Evolutionary conservation across 2,329 filamentous ascomycete species (phyloP), one percentile per base, ranked within the genome.

Genomic region (Apiospora koreana): DNA sequence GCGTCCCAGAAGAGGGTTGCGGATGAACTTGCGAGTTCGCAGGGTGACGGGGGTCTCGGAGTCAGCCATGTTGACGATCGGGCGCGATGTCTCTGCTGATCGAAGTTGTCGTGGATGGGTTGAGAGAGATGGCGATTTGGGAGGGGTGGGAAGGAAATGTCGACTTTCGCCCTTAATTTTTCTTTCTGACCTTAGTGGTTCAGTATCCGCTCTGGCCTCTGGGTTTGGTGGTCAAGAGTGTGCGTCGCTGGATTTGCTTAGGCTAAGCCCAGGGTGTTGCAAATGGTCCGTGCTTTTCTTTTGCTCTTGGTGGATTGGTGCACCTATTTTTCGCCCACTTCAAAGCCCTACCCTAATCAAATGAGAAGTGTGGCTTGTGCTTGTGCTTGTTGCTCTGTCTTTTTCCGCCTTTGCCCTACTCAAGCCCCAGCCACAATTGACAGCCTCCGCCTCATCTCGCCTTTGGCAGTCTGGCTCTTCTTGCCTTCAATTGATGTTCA

Each of bases 1-100:
- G 86, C 95, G 93, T 85, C 93, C 94, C 84, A 99, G 92, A 83
- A 99, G 94, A 86, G 96, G 94, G 92, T 99, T 99, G 89, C 95
- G 94, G 88, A 98, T 97, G 93, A 99, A 99, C 91, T 98, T 98
- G 93, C 96, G 95, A 87, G 96, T 99, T 89, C 96, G 91, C 88
- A 95, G 87, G 81, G 92, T 94, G 84, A 94, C 92, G 83, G 92
- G 87, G 80, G 86, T 86, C 84, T 94, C 92, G 82, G 86, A 86
- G 87, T 95, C 93, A 87, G 95, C 93, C 95, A 98, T 97, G 86
- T 86, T 97, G 88, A 87, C 87, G 86, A 74, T 75, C 74, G 71
- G 70, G 69, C 68, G 69, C 68, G 64, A 25, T 45, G 65, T 64
- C 41, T 71, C 71, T 77, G 69, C 71, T 75, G 75, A 72, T 70